Evolutionary conservation across 345 rosid species (phyloP).

Genomic region (Lumnitzera racemosa): DNA sequence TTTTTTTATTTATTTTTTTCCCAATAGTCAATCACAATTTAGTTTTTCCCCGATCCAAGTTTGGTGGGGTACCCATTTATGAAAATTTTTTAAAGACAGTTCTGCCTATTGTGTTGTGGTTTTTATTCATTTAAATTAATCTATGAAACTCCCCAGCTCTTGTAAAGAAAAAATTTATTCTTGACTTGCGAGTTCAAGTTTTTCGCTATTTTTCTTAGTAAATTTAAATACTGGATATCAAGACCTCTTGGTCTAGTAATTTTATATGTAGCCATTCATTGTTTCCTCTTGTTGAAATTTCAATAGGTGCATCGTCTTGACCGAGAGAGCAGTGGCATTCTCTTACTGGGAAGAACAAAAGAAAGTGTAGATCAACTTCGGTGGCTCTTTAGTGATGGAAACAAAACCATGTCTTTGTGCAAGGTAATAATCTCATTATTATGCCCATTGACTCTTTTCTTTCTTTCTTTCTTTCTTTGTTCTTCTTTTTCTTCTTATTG

Average conservation of each 20-base stretch:
- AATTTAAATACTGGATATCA: too few relatives aligned
- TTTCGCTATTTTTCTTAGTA: background rate
- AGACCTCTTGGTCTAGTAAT: too few relatives aligned
- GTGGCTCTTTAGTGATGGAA: constrained; percentile 53
- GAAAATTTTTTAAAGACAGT: too few relatives aligned
- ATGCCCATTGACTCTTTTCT: background rate
- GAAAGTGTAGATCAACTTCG: constrained; percentile 65
- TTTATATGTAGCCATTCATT: background rate
- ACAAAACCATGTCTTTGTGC: constrained; percentile 37
- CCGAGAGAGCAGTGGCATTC: constrained; percentile 84
- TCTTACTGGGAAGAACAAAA: constrained; percentile 72
- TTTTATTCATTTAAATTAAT: too few relatives aligned
- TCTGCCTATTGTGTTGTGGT: too few relatives aligned
- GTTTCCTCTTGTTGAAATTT: constrained; percentile 6
- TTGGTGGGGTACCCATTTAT: too few relatives aligned
- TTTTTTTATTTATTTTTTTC: background rate
- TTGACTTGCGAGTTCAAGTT: constrained; percentile 1
- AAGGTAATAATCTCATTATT: constrained; percentile 34
- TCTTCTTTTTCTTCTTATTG: too few relatives aligned
- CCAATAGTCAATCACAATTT: too few relatives aligned
- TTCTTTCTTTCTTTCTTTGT: too few relatives aligned
- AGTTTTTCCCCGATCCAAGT: too few relatives aligned
- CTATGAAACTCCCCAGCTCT: too few relatives aligned
- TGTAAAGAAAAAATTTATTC: too few relatives aligned
- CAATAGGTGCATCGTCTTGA: constrained; percentile 88